phyloP scores from a whole-genome alignment of 2,329 filamentous ascomycete genomes.

The Ophiostoma triangulosporum region DNA sequence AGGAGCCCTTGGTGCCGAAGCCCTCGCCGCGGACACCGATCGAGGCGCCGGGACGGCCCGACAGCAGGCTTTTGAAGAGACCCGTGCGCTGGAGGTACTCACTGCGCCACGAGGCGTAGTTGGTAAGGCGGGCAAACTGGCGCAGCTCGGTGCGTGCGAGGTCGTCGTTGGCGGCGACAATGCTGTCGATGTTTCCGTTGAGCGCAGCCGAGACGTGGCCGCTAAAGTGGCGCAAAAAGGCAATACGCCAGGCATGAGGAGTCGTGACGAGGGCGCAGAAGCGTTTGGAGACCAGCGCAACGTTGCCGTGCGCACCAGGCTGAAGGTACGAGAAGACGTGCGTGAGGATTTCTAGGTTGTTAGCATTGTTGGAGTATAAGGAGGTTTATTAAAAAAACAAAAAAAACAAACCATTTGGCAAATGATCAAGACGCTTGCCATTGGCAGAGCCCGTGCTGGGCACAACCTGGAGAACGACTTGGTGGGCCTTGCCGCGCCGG shows the following conservation, averaged over 20 bases:
- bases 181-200: neutral
- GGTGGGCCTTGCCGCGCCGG: conserved; percentile 11
- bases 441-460: conserved; percentile 9
- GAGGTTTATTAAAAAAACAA: too few relatives aligned
- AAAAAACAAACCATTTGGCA: conserved; percentile 64
- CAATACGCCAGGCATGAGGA: conserved; percentile 85
- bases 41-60: conserved; percentile 57
- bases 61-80: conserved; percentile 64
- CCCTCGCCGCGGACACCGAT: conserved; percentile 28
- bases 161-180: conserved; percentile 23
- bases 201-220: conserved; percentile 39
- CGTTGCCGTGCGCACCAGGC: conserved; percentile 66
- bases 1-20: conserved; percentile 40
- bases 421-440: conserved; percentile 36
- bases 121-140: conserved; percentile 69
- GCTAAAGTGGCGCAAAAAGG: conserved; percentile 82
- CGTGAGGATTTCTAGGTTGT: conserved; percentile 91
- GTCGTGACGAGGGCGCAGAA: conserved; percentile 81
- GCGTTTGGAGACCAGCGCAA: conserved; percentile 74
- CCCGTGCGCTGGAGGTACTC: conserved; percentile 86
- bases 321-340: conserved; percentile 84
- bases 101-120: conserved; percentile 83
- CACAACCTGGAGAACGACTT: neutral
- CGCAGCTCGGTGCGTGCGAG: conserved; percentile 57
- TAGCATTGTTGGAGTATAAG: too few relatives aligned